phyloP scores from a whole-genome alignment of 2,329 filamentous ascomycete species.

The Colletotrichum somersetense region DNA sequence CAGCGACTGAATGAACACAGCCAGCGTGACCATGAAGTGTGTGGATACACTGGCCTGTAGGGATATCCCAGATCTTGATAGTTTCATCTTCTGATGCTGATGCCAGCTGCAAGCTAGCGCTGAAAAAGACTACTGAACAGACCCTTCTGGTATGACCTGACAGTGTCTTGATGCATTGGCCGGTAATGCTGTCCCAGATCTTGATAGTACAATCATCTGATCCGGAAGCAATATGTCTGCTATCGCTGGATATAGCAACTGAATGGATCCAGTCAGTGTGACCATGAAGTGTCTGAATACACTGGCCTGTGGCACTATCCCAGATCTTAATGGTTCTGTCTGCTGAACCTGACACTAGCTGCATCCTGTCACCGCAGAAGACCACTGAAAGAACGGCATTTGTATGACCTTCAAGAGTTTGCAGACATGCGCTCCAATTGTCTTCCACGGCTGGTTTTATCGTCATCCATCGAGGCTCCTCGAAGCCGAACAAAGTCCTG shows the following conservation, averaged over 20 bases:
- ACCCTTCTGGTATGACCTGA: background rate
- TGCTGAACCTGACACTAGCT: background rate
- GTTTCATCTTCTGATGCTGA: background rate
- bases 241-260: background rate
- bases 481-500: background rate
- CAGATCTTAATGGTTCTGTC: background rate
- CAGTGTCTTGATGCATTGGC: background rate
- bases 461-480: background rate
- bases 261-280: accelerated
- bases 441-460: background rate
- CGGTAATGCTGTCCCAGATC: background rate
- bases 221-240: background rate
- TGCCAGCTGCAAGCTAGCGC: background rate
- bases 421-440: background rate
- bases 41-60: background rate
- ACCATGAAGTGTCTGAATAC: background rate
- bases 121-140: background rate
- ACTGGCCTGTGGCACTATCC: background rate
- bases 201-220: background rate
- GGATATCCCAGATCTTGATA: background rate
- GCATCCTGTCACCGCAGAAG: background rate
- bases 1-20: accelerated
- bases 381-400: accelerated
- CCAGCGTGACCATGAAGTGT: background rate
- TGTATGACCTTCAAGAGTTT: background rate